These are phyloP conservation scores for Tricharina praecox DNA, from an alignment of 495 filamentous ascomycete species.

Conservation along the genomic window DNA sequence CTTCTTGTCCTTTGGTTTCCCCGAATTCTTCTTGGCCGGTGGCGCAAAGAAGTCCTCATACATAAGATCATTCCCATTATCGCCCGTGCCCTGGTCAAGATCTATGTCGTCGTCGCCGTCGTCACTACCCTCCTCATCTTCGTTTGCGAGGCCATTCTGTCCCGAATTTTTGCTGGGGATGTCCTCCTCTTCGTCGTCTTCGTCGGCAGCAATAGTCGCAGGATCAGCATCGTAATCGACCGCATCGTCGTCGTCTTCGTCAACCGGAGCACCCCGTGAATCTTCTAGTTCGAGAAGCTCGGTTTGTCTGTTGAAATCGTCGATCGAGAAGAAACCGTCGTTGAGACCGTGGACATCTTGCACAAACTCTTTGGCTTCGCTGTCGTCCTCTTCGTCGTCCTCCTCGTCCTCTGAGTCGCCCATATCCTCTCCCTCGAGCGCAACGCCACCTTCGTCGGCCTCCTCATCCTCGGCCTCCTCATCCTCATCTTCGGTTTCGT, in stretches of 20 bases:
- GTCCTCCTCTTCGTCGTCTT: slow-evolving; percentile 12
- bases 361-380: slow-evolving; percentile 27
- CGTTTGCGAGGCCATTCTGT: slow-evolving; percentile 16
- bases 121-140: slow-evolving; percentile 34
- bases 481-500: slow-evolving; percentile 15
- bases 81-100: slow-evolving; percentile 31
- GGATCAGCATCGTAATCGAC: slow-evolving; percentile 54
- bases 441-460: slow-evolving; percentile 26
- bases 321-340: slow-evolving; percentile 95
- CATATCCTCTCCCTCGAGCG: slow-evolving; percentile 30
- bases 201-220: slow-evolving; percentile 18
- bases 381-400: slow-evolving; percentile 28
- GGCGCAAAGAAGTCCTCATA: slow-evolving; percentile 62
- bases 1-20: slow-evolving; percentile 14
- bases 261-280: slow-evolving; percentile 35
- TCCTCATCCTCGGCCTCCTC: slow-evolving; percentile 24
- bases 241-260: slow-evolving; percentile 43
- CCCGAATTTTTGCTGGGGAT: slow-evolving; percentile 3
- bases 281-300: slow-evolving; percentile 76
- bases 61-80: slow-evolving; percentile 53
- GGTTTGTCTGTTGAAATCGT: slow-evolving; percentile 88
- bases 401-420: slow-evolving; percentile 27
- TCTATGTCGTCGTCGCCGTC: slow-evolving; percentile 38
- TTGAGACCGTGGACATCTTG: slow-evolving; percentile 56
- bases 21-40: slow-evolving; percentile 33